These are phyloP conservation scores for Vigna radiata DNA, from an alignment of 306 rosid genomes.

Conservation along the genomic window DNA sequence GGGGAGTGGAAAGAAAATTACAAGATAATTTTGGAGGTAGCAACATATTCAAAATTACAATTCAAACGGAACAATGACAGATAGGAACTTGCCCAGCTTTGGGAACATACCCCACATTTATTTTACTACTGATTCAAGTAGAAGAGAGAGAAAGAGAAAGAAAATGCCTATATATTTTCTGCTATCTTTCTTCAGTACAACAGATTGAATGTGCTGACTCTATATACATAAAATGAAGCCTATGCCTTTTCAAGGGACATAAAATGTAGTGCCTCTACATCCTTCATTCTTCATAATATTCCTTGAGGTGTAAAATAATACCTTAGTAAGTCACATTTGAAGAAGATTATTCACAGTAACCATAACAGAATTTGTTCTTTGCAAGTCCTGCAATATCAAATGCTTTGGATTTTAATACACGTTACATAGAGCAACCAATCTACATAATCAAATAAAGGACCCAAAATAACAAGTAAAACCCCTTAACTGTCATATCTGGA, in stretches of 20 bases:
- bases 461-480: not conserved
- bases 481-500: conserved; percentile 13
- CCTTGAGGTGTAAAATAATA: conserved; percentile 35
- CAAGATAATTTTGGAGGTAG: conserved; percentile 17
- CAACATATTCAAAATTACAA: conserved; percentile 42
- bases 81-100: conserved; percentile 33
- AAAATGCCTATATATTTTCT: conserved; percentile 51
- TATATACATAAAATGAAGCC: conserved; percentile 66
- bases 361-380: conserved; percentile 83
- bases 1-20: conserved; percentile 13
- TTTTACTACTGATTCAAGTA: conserved; percentile 48
- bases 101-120: conserved; percentile 45
- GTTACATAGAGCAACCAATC: conserved; percentile 17
- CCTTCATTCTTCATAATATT: conserved; percentile 38
- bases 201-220: conserved; percentile 53
- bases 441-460: not conserved
- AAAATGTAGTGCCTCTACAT: conserved; percentile 33
- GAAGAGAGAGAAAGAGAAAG: conserved; percentile 27
- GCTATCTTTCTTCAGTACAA: conserved; percentile 53
- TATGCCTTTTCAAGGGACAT: conserved; percentile 47
- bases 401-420: conserved; percentile 37
- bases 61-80: conserved; percentile 28
- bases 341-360: conserved; percentile 98
- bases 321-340: conserved; percentile 70
- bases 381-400: conserved; percentile 78